Evolutionary conservation across 2,329 filamentous ascomycete genomes (phyloP), one percentile per base, ranked within the genome.

Genomic region (Emericellopsis cladophorae): DNA sequence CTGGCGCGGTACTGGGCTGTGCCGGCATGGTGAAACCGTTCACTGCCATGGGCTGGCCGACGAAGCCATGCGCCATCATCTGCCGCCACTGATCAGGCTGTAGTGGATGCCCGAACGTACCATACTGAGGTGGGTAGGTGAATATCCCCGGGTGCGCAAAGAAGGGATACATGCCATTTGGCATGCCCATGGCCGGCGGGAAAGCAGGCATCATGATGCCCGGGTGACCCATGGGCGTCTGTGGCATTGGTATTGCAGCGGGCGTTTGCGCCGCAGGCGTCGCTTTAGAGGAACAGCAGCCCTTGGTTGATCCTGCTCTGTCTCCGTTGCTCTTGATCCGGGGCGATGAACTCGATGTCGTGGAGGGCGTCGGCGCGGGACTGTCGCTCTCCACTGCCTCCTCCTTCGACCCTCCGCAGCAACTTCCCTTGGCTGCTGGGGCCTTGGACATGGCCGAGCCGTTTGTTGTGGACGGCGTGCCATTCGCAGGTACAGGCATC

Each of bases 41-140:
- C 23, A 16, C 29, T 33, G 56, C 50, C 26, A 51, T 42, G 15
- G 53, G 51, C 38, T 62, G 61, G n/a, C 58, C 47, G 54, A 61
- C 56, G 44, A 51, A 54, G 54, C 63, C 54, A 7, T 58, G 52
- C 44, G 61, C 58, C 55, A 70, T 64, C 21, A 67, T 55, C 44
- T 73, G 64, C 40, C 65, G 59, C 68, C 69, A 75, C 39, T 70
- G 68, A 12, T 66, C 60, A n/a, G 67, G 70, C 45, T 74, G 68
- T 9, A 76, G 59, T 5, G 72, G 72, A 39, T 74, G 70, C 46
- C 71, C 60, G 48, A 65, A 74, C 1, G 72, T 74, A 7, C 72
- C 72, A 50, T 70, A 73, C 18, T 70, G 64, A 3, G 70, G 60
- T 5, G 72, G 70, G 39, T 74, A 74, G 8, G 67, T 67, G 46